phyloP scores from a whole-genome alignment of 2,329 filamentous ascomycete species.

The Dothistroma pini region DNA sequence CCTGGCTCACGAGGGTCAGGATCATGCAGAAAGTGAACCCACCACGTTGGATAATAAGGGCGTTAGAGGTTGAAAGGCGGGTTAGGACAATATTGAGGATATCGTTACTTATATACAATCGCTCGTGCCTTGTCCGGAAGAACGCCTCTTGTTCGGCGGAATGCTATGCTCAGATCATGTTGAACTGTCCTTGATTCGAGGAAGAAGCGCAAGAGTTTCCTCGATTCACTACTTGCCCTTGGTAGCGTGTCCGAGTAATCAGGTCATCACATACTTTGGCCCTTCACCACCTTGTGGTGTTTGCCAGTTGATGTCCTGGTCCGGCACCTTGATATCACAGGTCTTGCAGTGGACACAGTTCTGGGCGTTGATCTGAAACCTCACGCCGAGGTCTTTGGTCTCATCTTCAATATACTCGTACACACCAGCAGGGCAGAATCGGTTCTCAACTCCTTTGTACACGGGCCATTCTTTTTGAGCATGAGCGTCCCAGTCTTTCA shows the following conservation, averaged over 20 bases:
- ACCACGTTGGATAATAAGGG: neutral
- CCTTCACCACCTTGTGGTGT: conserved; percentile 84
- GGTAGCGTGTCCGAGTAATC: neutral
- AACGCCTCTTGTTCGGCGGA: neutral
- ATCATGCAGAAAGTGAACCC: neutral
- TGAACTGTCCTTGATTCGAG: neutral
- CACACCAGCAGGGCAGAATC: conserved; percentile 95
- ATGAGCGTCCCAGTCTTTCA: conserved; percentile 92
- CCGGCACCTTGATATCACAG: conserved; percentile 96
- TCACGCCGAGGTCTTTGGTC: conserved; percentile 78
- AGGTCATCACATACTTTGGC: conserved; percentile 62
- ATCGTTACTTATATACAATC: neutral
- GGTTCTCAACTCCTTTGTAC: conserved; percentile 90
- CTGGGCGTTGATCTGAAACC: conserved; percentile 96
- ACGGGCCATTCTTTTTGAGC: conserved; percentile 75
- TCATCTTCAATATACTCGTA: conserved; percentile 97
- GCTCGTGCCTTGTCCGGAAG: neutral
- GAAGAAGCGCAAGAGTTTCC: neutral
- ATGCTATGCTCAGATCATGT: neutral
- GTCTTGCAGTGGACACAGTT: conserved; percentile 99
- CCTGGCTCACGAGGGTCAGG: neutral
- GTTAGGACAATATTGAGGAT: neutral
- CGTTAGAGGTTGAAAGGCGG: neutral
- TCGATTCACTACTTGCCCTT: neutral
- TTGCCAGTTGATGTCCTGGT: conserved; percentile 92